Conservation (phyloP, 441 rosid species). For the Adansonia grandidieri region DNA sequence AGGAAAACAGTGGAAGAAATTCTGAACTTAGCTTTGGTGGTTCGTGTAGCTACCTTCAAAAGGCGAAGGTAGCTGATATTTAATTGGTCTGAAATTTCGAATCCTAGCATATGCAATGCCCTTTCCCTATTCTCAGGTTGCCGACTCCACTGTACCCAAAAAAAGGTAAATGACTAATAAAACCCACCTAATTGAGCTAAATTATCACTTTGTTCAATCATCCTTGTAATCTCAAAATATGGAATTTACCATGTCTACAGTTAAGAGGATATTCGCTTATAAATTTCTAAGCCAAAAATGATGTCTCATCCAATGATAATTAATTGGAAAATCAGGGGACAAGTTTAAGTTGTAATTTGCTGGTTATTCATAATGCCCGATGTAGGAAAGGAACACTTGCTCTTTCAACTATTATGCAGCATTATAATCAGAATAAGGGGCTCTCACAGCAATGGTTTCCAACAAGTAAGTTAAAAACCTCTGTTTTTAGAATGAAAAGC, state of each 20-base stretch:
- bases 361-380: neutral
- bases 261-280: neutral
- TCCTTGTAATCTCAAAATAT: neutral
- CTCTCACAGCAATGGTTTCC: neutral
- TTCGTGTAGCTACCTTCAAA: too few species aligned
- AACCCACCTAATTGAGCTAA: neutral
- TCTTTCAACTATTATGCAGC: neutral
- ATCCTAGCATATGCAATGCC: too few species aligned
- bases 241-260: conserved; percentile 2
- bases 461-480: neutral
- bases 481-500: neutral
- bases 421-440: neutral
- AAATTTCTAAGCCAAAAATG: neutral
- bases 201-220: neutral
- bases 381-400: neutral
- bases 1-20: too few species aligned
- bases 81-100: too few species aligned
- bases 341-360: neutral
- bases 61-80: too few species aligned
- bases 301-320: neutral
- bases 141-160: neutral
- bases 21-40: too few species aligned
- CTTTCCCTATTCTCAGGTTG: neutral
- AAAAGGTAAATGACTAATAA: neutral
- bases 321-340: neutral